Evolutionary conservation across 345 rosid species (phyloP).

Genomic region (Aquilaria malaccensis): DNA sequence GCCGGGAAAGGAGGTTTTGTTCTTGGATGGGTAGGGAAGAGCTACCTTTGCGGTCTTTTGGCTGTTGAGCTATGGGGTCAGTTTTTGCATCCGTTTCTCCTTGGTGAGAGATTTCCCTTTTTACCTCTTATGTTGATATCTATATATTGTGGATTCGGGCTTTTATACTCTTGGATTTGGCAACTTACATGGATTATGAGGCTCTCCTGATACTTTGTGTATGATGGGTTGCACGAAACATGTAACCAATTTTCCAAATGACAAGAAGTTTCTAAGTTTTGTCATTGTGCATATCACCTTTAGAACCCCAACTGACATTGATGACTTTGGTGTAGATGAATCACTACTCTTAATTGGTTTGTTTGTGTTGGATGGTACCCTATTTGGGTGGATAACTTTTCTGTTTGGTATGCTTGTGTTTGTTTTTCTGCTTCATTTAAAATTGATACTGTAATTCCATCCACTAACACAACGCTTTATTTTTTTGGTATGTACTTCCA

Average conservation of each 20-base stretch:
- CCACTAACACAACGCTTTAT: too few species aligned
- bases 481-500: too few species aligned
- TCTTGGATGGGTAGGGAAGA: constrained; percentile 40
- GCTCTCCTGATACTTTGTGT: constrained; percentile 7
- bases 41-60: constrained; percentile 55
- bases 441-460: too few species aligned
- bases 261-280: not conserved
- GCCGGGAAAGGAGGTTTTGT: constrained; percentile 29
- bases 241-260: not conserved
- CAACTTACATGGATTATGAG: constrained; percentile 44
- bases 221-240: not conserved
- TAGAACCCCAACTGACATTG: too few species aligned
- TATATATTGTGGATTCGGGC: constrained; percentile 56
- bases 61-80: constrained; percentile 68
- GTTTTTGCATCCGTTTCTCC: constrained; percentile 52
- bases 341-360: too few species aligned
- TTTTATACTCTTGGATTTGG: constrained; percentile 83
- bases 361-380: too few species aligned
- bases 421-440: too few species aligned
- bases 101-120: constrained; percentile 68
- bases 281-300: too few species aligned
- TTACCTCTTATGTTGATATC: constrained; percentile 76
- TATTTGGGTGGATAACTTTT: too few species aligned
- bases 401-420: too few species aligned
- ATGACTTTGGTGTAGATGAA: too few species aligned